These are phyloP conservation scores for Malassezia equina DNA, from an alignment of 1,284 basidiomycete genomes.

Conservation along the genomic window DNA sequence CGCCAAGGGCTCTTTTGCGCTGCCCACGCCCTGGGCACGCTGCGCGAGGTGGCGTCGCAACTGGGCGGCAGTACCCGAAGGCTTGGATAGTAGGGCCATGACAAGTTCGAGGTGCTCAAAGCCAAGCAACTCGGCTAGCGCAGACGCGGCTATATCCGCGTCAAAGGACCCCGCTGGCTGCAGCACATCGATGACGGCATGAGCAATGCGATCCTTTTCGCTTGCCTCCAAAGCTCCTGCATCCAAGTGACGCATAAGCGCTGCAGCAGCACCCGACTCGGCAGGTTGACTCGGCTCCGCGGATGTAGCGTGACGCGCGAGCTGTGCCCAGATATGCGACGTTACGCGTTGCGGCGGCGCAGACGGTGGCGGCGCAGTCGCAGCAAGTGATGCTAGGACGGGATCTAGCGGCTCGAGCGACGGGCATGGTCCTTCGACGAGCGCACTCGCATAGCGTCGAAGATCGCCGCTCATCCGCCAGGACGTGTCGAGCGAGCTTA, in stretches of 20 bases:
- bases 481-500: background rate
- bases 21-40: conserved; percentile 57
- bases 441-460: conserved; percentile 1
- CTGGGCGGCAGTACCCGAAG: conserved; percentile 18
- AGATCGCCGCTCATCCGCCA: background rate
- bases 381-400: background rate
- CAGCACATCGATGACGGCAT: background rate
- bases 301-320: background rate
- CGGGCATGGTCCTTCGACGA: background rate
- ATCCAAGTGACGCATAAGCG: conserved; percentile 6
- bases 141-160: conserved; percentile 63
- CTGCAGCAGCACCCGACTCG: background rate
- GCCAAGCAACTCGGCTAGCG: conserved; percentile 72
- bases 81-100: conserved; percentile 39
- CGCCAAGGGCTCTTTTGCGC: conserved; percentile 54
- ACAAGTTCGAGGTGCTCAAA: conserved; percentile 66
- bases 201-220: background rate
- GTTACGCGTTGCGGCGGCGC: background rate
- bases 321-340: background rate
- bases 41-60: conserved; percentile 50
- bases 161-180: background rate
- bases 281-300: background rate
- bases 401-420: background rate
- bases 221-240: background rate
- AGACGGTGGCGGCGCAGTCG: background rate